Percentiles rank a stretch among this genome's conserved stretches.
These are phyloP conservation scores for Alnus glutinosa DNA, from an alignment of 306 rosid genomes.

Conservation along the genomic window DNA sequence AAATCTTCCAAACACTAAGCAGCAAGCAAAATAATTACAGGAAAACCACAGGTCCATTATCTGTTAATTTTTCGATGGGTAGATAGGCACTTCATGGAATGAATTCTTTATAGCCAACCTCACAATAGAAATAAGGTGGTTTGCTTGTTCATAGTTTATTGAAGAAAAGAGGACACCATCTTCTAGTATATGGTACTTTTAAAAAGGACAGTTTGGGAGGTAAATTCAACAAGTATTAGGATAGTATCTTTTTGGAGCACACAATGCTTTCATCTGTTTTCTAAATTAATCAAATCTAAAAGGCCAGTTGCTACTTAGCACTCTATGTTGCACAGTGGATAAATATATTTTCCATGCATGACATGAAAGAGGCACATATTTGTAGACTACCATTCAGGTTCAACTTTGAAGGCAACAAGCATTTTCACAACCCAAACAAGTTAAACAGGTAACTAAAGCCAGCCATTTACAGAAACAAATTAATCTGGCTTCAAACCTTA, in stretches of 20 bases:
- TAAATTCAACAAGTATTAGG: background rate
- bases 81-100: background rate
- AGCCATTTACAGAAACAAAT: no score
- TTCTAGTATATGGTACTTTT: background rate
- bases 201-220: background rate
- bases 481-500: no score
- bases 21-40: background rate
- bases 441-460: no score
- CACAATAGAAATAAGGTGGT: background rate
- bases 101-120: background rate
- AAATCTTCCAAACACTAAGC: background rate
- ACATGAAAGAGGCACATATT: background rate
- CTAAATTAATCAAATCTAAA: background rate
- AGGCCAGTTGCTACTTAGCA: background rate
- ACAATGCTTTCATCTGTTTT: background rate
- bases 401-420: background rate
- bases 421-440: no score
- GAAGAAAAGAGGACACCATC: background rate
- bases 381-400: background rate
- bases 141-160: background rate
- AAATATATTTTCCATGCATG: background rate
- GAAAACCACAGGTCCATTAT: background rate
- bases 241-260: background rate
- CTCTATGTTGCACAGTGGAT: background rate
- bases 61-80: background rate